Evolutionary conservation across 768 basidiomycete species (phyloP), one percentile per base, ranked within the genome.

Genomic region (Hebeloma cylindrosporum): DNA sequence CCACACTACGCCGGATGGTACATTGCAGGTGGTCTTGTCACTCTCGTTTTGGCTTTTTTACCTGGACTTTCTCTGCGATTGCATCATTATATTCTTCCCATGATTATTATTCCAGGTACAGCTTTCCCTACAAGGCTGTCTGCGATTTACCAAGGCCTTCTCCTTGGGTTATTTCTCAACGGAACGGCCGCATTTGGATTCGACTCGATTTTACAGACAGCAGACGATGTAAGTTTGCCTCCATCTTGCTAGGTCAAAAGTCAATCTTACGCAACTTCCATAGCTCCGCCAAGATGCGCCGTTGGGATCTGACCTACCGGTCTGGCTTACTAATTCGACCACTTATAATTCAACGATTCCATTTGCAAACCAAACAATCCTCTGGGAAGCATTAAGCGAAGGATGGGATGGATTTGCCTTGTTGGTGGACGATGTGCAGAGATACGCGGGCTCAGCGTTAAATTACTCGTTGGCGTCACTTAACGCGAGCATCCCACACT

Each of bases 361-460:
- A 7, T 60, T 85, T 4, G 48, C 55, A 5, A 73, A 78, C 50
- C 82, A 85, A 53, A 71, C 67, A 0, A 71, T 90, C 4, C 60
- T 58, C 0, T 89, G 88, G 88, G 67, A 64, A 22, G 60, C 60
- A 1, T 63, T 82, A 5, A 71, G 78, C 6, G 56, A 60, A 23
- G 73, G 69, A 2, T 92, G 86, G 86, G 80, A 84, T 55, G 88
- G 88, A 4, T 91, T 89, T 57, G 69, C 79, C 0, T 73, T 93
- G 18, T 71, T 93, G 10, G 77, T 91, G n/a, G 88, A 93, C 58
- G 92, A 93, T 53, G 90, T 94, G 0, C 80, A 90, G 60, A 73
- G 84, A 52, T 91, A 85, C 57, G 61, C 73, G n/a, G 88, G 91
- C 7, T 63, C 69, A 10, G 80, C 79, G 3, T 67, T 88, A 36